Evolutionary conservation across 371 early-diverging fungal species (phyloP).

Genomic region (Lichtheimia ornata): DNA sequence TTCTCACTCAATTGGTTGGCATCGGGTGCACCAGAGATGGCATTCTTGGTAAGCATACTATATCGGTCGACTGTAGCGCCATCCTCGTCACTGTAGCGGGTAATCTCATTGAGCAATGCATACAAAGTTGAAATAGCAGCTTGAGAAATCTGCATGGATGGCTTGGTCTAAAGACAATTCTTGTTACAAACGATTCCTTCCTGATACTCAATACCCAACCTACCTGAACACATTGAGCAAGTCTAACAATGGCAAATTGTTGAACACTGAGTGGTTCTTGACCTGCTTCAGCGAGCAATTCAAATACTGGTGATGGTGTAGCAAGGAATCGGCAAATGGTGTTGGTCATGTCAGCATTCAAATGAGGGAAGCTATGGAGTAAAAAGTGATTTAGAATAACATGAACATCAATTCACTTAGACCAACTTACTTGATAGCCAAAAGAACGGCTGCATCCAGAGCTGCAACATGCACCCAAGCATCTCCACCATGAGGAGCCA

Average conservation of each 20-base stretch:
- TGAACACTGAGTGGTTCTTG: constrained; percentile 37
- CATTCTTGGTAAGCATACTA: constrained; percentile 23
- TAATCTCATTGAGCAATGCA: constrained; percentile 54
- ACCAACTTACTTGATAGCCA: constrained; percentile 58
- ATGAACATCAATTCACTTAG: not conserved
- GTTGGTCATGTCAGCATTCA: constrained; percentile 54
- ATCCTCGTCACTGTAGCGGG: constrained; percentile 43
- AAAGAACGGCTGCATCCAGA: constrained; percentile 56
- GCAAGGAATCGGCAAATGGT: constrained; percentile 61
- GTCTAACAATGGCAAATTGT: constrained; percentile 54
- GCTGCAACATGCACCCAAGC: constrained; percentile 58
- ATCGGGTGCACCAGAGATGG: constrained; percentile 33
- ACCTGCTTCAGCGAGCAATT: constrained; percentile 29
- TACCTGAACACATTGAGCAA: constrained; percentile 64
- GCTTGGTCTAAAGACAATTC: constrained; percentile 26
- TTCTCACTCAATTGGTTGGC: constrained; percentile 35
- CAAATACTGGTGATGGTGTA: constrained; percentile 65
- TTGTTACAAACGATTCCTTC: not conserved
- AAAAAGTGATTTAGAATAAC: not conserved
- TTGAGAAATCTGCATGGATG: constrained; percentile 39
- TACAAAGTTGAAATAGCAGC: constrained; percentile 58
- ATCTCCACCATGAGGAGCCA: constrained; percentile 43
- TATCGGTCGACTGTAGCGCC: constrained; percentile 7
- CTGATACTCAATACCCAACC: constrained; percentile 1
- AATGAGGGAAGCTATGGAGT: constrained; percentile 45